phyloP scores from a whole-genome alignment of 768 basidiomycete species.

The Kwoniella bestiolae region DNA sequence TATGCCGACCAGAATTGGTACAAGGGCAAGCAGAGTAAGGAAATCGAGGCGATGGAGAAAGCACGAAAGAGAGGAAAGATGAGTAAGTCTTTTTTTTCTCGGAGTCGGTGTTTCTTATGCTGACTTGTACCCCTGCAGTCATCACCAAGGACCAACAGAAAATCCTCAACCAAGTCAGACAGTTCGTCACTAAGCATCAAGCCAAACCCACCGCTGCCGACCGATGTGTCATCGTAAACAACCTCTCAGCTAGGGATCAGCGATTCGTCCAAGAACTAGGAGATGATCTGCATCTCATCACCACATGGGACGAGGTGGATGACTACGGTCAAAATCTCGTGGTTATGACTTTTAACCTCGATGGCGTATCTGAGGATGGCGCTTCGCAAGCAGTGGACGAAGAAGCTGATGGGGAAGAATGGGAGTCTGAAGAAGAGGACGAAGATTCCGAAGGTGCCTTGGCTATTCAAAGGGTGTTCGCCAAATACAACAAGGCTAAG shows the following conservation, averaged over 20 bases:
- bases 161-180: constrained; percentile 77
- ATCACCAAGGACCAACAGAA: constrained; percentile 74
- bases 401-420: constrained; percentile 54
- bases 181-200: constrained; percentile 65
- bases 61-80: constrained; percentile 66
- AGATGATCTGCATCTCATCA: constrained; percentile 72
- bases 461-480: constrained; percentile 80
- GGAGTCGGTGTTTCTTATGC: neutral
- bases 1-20: constrained; percentile 89
- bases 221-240: constrained; percentile 72
- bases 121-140: constrained; percentile 59
- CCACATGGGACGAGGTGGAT: constrained; percentile 94
- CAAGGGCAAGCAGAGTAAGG: constrained; percentile 85
- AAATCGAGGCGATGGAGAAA: constrained; percentile 69
- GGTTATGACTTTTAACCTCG: constrained; percentile 54
- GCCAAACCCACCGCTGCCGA: constrained; percentile 48
- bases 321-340: constrained; percentile 63
- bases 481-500: constrained; percentile 85
- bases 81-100: constrained; percentile 61
- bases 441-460: constrained; percentile 71
- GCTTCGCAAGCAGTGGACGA: constrained; percentile 27
- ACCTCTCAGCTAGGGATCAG: constrained; percentile 77
- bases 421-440: constrained; percentile 56
- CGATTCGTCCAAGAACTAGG: constrained; percentile 77
- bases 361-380: constrained; percentile 51